Percentiles rank a stretch among this genome's conserved stretches.
phyloP scores from a whole-genome alignment of 192 early-diverging fungal genomes.

The Gonapodya sp. region DNA sequence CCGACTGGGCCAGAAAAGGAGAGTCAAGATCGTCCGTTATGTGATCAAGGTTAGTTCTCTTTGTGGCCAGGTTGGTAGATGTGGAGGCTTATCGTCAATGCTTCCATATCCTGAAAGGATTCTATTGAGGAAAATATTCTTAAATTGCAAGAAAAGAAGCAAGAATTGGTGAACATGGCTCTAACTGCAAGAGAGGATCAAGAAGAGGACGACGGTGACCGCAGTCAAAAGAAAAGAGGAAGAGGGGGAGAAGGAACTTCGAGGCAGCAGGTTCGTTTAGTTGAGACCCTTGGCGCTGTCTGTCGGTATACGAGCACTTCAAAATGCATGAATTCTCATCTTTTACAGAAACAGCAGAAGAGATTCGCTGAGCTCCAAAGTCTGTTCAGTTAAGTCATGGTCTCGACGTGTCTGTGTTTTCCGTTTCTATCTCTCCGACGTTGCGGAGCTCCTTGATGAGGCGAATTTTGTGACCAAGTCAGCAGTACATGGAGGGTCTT shows the following conservation, averaged over 20 bases:
- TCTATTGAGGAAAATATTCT: slow-evolving; percentile 85
- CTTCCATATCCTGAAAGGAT: slow-evolving; percentile 17
- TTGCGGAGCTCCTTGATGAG: too few relatives aligned
- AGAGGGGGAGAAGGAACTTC: neutral
- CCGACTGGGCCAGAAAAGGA: slow-evolving; percentile 58
- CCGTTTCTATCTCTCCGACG: too few relatives aligned
- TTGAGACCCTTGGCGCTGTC: too few relatives aligned
- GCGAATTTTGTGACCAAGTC: too few relatives aligned
- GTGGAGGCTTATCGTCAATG: neutral
- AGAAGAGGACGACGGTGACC: neutral
- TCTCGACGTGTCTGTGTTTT: neutral
- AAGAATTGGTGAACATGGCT: neutral
- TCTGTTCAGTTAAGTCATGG: neutral
- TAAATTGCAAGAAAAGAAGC: slow-evolving; percentile 67
- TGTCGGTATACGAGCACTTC: too few relatives aligned
- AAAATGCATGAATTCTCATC: neutral
- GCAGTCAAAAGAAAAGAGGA: neutral
- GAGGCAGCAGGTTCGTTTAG: neutral
- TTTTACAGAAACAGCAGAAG: neutral
- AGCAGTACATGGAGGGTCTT: too few relatives aligned
- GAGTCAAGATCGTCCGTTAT: slow-evolving; percentile 57
- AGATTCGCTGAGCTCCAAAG: neutral
- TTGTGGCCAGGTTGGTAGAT: neutral
- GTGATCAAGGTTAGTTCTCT: slow-evolving; percentile 29
- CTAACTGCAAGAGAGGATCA: neutral